Base-by-base conservation (phyloP, 257 asterid species). In the Scutellaria galericulata region DNA sequence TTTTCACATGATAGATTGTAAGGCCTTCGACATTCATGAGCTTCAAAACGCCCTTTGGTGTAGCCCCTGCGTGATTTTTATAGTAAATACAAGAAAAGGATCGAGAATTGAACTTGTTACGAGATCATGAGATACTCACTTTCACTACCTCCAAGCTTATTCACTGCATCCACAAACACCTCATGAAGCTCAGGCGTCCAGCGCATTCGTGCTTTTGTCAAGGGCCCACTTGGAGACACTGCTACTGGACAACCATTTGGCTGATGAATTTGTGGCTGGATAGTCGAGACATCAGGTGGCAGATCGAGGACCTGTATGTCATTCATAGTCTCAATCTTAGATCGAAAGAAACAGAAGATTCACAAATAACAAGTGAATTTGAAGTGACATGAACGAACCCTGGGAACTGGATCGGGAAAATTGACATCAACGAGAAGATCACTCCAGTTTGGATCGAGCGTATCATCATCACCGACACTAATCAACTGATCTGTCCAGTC, bases 131-230 rank as follows among this genome's bases (percentile, higher is more conserved):
- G 66, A 64, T 47, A 80, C 96, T 50, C 79, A 93, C 98, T 80
- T 76, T 90, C 98, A 42, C 96, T 74, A 45, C 98, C 97, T 58
- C 98, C 98, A 61, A 93, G 96, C 85, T 89, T 91, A 78, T 77
- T 83, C 55, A 93, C 93, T n/a, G 98, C 93, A 41, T 88, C 91
- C 60, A 93, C 84, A 64, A 93, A 90, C 39, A 77, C 81, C 76
- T 93, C 98, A 63, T 93, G 98, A 82, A 93, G 96, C 76, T 93
- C 98, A 2, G 93, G 96, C 14, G 98, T 93, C 98, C 98, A 93
- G 48, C 96, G 97, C 96, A 93, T 93, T 39, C 98, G 87, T 71
- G 96, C 77, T 83, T 87, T 87, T 15, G 80, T 50, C 44, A 74
- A 73, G 35, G 86, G 64, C 22, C 85, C 63, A 52, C 87, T 78